Evolutionary conservation across 306 rosid genomes (phyloP), one percentile per base, ranked within the genome.

Genomic region (Vigna radiata): DNA sequence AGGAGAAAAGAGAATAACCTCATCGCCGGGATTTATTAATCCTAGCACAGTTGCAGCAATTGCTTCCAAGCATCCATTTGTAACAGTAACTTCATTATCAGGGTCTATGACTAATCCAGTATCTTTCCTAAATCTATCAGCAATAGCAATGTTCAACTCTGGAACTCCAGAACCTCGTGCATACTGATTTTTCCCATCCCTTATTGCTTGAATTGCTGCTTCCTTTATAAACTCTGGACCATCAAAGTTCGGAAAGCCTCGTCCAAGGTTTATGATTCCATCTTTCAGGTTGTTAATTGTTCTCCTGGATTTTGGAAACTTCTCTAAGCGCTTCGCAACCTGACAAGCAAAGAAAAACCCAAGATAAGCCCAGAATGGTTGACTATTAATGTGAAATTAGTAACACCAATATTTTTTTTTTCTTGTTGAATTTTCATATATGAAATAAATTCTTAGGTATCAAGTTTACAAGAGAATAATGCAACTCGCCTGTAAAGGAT

Each of bases 11-110:
- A 90, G 68, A 76, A 94, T 86, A 72, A 94, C 97, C 85, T 94
- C 98, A n/a, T 94, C 98, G 21, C 95, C 96, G 1, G 94, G 97
- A 83, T 94, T 89, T 86, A 94, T 89, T 79, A 94, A 78, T 17
- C 98, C 98, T 39, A 91, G 77, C 4, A 90, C 47, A 44, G 97
- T 87, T 36, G 96, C 93, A n/a, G 94, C 91, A 58, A 94, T 91
- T 36, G 98, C 98, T 85, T 94, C 98, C 8, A 89, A 87, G 85
- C 98, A 94, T 15, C 97, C 97, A 58, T 80, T 72, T 66, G 97
- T 94, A 53, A 91, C 94, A 10, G 97, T 87, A 59, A 90, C 52
- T 77, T 94, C 96, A 77, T 82, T 90, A 71, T 91, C 89, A 39
- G 96, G 96, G 78, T 94, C 91, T 29, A 90, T 91, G 37, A 68